These are phyloP conservation scores for Striga hermonthica DNA, from an alignment of 305 asterid genomes.

Conservation along the genomic window DNA sequence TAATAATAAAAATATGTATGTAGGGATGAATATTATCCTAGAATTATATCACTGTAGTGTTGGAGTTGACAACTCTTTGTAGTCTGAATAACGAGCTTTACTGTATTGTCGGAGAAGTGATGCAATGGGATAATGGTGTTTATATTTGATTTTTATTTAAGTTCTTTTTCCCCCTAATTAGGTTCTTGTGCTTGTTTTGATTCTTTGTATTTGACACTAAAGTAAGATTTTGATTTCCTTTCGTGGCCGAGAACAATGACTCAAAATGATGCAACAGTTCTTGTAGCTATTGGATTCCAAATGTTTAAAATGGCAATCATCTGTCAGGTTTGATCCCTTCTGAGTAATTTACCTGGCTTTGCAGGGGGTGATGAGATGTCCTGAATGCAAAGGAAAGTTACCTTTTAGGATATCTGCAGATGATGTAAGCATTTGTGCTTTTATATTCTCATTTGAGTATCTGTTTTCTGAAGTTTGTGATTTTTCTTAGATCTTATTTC, in stretches of 20 bases:
- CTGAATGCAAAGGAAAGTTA: slow-evolving; percentile 86
- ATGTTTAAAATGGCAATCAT: slow-evolving; percentile 19
- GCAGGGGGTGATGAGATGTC: slow-evolving; percentile 98
- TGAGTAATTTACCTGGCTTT: slow-evolving; percentile 33
- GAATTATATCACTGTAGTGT: neutral
- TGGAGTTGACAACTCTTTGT: slow-evolving; percentile 18
- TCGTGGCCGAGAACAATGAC: slow-evolving; percentile 30
- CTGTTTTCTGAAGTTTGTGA: slow-evolving; percentile 27
- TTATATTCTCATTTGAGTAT: slow-evolving; percentile 12
- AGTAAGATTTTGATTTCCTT: slow-evolving; percentile 3
- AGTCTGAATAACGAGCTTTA: slow-evolving; percentile 12
- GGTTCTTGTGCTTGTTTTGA: slow-evolving; percentile 13
- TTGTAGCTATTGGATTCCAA: slow-evolving; percentile 4
- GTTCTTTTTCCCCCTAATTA: slow-evolving; percentile 19
- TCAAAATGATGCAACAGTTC: slow-evolving; percentile 20
- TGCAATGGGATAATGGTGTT: slow-evolving; percentile 25
- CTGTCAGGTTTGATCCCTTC: slow-evolving; percentile 28
- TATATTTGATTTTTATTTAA: slow-evolving; percentile 1
- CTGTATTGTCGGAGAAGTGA: slow-evolving; percentile 19
- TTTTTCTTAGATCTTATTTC: slow-evolving; percentile 19
- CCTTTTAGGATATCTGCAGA: slow-evolving; percentile 87
- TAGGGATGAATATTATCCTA: too few species aligned
- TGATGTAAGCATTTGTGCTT: slow-evolving; percentile 63
- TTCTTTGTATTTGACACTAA: slow-evolving; percentile 22
- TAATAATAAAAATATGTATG: too few species aligned